Percentiles rank a stretch among this genome's conserved stretches.
Conservation (phyloP, 306 rosid genomes). For the Rosa multiflora region DNA sequence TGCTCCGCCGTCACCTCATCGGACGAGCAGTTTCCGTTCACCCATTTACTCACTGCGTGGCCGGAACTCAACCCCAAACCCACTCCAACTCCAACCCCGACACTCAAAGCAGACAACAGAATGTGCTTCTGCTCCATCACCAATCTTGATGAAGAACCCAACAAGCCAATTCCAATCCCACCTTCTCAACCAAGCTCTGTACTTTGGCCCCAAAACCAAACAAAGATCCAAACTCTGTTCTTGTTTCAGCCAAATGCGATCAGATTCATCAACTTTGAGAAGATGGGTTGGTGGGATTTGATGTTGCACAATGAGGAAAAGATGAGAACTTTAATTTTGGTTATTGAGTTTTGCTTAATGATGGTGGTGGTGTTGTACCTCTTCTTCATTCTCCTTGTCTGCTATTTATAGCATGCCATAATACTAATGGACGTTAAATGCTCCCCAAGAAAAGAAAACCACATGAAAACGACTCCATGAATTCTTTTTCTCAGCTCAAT, state of each 20-base stretch:
- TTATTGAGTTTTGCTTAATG: slow-evolving; percentile 22
- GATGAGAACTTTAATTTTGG: neutral
- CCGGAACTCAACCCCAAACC: slow-evolving; percentile 86
- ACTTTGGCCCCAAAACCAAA: slow-evolving; percentile 1
- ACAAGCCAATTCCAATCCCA: neutral
- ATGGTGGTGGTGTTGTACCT: neutral
- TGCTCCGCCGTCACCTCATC: slow-evolving; percentile 65
- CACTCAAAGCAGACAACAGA: slow-evolving; percentile 90
- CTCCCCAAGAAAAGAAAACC: slow-evolving; percentile 31
- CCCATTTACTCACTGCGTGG: slow-evolving; percentile 77
- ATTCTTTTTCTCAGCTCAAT: neutral
- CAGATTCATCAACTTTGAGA: slow-evolving; percentile 24
- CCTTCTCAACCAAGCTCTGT: neutral
- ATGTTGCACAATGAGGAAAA: slow-evolving; percentile 12
- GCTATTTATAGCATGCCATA: slow-evolving; percentile 58
- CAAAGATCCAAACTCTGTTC: slow-evolving; percentile 5
- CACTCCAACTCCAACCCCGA: slow-evolving; percentile 93
- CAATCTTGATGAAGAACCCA: neutral
- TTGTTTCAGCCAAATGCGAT: slow-evolving; percentile 24
- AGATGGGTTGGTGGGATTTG: slow-evolving; percentile 33
- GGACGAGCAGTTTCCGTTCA: slow-evolving; percentile 51
- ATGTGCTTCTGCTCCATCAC: slow-evolving; percentile 91
- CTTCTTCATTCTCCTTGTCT: neutral
- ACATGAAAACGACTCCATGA: slow-evolving; percentile 2
- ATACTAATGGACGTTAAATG: slow-evolving; percentile 52